These are phyloP conservation scores for Sisymbrium altissimum DNA, from an alignment of 345 rosid species.

Conservation along the genomic window DNA sequence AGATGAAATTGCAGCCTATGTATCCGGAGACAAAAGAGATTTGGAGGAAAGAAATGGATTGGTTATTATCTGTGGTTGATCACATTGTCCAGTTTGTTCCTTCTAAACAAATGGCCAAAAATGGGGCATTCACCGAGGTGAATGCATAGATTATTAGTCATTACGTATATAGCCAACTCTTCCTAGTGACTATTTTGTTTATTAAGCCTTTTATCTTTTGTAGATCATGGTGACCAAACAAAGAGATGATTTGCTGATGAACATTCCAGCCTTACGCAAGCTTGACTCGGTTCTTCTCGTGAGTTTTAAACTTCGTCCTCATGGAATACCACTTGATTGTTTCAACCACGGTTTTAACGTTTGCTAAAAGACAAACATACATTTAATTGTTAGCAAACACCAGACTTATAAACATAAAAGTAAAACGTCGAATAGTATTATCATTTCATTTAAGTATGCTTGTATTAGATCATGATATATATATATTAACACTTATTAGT, in stretches of 20 bases:
- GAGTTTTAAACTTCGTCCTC: conserved; percentile 21
- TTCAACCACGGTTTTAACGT: neutral
- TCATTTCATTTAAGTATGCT: no score
- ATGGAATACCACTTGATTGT: neutral
- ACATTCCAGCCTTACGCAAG: conserved; percentile 80
- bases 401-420: neutral
- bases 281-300: conserved; percentile 86
- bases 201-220: neutral
- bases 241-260: conserved; percentile 69
- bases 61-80: conserved; percentile 66
- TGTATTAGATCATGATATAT: no score
- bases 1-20: conserved; percentile 56
- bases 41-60: conserved; percentile 67
- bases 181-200: neutral
- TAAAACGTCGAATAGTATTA: no score
- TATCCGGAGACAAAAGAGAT: conserved; percentile 48
- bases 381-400: neutral
- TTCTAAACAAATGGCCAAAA: conserved; percentile 54
- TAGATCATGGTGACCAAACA: conserved; percentile 89
- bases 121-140: conserved; percentile 75
- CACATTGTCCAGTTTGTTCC: conserved; percentile 69
- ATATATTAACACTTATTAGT: neutral
- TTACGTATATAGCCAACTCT: neutral
- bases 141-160: neutral
- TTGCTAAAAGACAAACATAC: neutral